Evolutionary conservation across 2,329 filamentous ascomycete species (phyloP), one percentile per base, ranked within the genome.

Genomic region (Arthroderma sp.): DNA sequence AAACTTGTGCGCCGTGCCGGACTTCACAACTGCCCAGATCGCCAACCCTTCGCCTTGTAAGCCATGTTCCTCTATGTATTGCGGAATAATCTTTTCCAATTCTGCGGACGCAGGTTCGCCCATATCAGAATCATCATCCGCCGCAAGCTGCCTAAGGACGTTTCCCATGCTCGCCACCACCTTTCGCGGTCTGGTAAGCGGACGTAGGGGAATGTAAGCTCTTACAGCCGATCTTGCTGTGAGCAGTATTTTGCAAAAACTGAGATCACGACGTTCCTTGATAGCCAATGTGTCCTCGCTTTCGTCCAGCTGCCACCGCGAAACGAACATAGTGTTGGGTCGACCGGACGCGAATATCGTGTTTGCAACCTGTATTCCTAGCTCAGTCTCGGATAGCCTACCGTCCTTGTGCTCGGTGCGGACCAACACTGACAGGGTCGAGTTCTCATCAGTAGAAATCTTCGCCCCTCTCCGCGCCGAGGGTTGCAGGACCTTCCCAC

Each of bases 161-260:
- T 67, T 67, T 7, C 64, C 64, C 64, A 67, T 66, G 45, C 64
- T 61, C 6, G 61, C 56, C 10, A 63, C 53, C 9, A 67, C 64
- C 36, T 52, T 60, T 40, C 63, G 58, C 40, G 63, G 57, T 44
- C 57, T 50, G 5, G 60, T 59, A 15, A 67, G 57, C 5, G 62
- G 61, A 36, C 59, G 47, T 27, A 67, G 50, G 4, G 64, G 63
- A 31, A 66, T 49, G 4, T 49, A 42, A 36, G 62, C 46, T 5
- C 48, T 50, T 40, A 44, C 42, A 5, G 57, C 39, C 30, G 48
- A 40, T 4, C 45, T 46, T 1, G 49, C 45, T 5, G 43, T 34
- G 32, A 55, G 50, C 9, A 47, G 51, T 11, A 67, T 45, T 22
- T 50, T 48, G 43, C 63, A 67, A 30, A 47, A 57, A 5, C 57